Base-by-base conservation (phyloP, 352 stramenopile species). In the Globisporangium uncinulatum region DNA sequence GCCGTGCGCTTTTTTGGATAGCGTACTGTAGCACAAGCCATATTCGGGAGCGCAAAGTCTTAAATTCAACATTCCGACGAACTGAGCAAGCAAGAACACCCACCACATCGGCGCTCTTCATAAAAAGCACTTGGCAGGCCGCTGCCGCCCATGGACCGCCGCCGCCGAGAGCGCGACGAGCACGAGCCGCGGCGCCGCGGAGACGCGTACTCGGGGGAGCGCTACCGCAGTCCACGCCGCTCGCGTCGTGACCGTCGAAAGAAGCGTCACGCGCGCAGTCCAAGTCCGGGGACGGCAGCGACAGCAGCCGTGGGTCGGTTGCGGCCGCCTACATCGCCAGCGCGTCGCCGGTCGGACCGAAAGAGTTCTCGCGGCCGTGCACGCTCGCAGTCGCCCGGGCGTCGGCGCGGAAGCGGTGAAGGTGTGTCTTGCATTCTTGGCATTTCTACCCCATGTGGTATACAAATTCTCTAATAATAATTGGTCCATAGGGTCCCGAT, bases 211-310 rank as follows among this genome's bases (percentile, higher is more conserved):
- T 6, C 32, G 15, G 37, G 37, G 14, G 47, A 58, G 17, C 59
- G 50, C 54, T 51, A 62, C 37, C 36, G 53, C 46, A 59, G 59
- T 52, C 61, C 67, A 45, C 52, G 55, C 6, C 66, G 59, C 45
- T 62, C 46, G 24, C 54, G 54, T 6, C 39, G 47, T 4, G 39
- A 44, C 24, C 45, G 47, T 21, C 34, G 53, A 32, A 71, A 73
- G 66, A 73, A 73, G 56, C 59, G 63, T 3, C 59, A 57, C 59
- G 59, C 46, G 11, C 66, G 66, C 56, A 69, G 63, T 29, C 14
- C 45, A n/a, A 73, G 66, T 24, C 49, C 53, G n/a, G 65, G 48
- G 31, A 54, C 46, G 37, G 56, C 51, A n/a, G 44, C 48, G 54
- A 20, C 46, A 9, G 43, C 19, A 14, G 17, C 44, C 44, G 32